Conservation (phyloP, 1,284 basidiomycete genomes). For the Ganoderma meredithae region DNA sequence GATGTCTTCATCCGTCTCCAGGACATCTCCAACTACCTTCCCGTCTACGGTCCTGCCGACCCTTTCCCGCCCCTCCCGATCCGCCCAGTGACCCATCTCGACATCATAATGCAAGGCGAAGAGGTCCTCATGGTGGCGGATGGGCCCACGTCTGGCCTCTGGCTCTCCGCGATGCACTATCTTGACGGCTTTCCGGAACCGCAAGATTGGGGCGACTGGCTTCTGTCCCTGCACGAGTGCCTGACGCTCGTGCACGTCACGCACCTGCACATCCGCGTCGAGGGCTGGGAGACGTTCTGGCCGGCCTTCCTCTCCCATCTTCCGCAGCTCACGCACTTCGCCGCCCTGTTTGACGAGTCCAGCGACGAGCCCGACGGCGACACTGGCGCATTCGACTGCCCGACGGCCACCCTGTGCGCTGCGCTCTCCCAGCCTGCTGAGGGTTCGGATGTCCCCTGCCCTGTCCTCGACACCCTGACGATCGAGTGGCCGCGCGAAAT, state of each 20-base stretch:
- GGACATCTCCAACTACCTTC: neutral
- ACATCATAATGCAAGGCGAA: neutral
- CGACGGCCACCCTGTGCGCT: neutral
- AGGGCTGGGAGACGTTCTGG: neutral
- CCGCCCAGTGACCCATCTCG: neutral
- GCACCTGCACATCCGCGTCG: neutral
- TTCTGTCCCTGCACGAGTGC: neutral
- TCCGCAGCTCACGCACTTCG: neutral
- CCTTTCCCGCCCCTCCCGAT: neutral
- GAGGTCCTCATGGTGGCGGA: neutral
- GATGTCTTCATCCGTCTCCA: constrained; percentile 1
- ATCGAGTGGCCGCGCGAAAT: neutral
- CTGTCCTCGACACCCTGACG: neutral
- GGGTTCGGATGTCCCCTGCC: neutral
- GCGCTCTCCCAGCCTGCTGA: neutral
- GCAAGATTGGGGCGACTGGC: neutral
- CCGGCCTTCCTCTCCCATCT: neutral
- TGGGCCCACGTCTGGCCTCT: neutral
- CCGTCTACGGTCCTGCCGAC: neutral
- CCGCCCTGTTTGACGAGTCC: neutral
- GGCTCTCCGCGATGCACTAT: neutral
- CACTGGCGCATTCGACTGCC: neutral
- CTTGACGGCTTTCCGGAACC: neutral
- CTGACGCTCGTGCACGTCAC: neutral
- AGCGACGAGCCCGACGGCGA: neutral